Percentiles rank a stretch among this genome's conserved stretches.
phyloP scores from a whole-genome alignment of 768 basidiomycete species.

The Polyporus arcularius region DNA sequence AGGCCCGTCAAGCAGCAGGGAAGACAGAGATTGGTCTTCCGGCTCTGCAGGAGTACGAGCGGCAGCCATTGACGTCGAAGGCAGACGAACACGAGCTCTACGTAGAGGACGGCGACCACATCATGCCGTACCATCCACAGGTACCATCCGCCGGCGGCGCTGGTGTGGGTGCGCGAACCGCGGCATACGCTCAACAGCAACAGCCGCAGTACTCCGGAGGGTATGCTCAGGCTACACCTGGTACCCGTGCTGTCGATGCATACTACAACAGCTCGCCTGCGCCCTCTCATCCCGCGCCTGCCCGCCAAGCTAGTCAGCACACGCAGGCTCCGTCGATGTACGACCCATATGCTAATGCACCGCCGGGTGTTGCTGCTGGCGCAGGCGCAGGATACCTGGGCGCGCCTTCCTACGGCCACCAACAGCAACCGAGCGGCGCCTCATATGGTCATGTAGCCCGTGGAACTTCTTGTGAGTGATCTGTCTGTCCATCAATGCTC shows the following conservation, averaged over 20 bases:
- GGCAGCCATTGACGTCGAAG: slow-evolving; percentile 64
- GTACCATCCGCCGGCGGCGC: slow-evolving; percentile 22
- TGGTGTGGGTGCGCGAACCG: slow-evolving; percentile 25
- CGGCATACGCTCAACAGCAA: slow-evolving; percentile 25
- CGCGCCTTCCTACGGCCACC: slow-evolving; percentile 34
- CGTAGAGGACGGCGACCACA: slow-evolving; percentile 44
- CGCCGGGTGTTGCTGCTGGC: slow-evolving; percentile 21
- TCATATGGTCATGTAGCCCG: slow-evolving; percentile 56
- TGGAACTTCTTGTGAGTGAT: slow-evolving; percentile 55
- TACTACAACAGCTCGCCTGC: slow-evolving; percentile 54
- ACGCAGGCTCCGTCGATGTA: slow-evolving; percentile 44
- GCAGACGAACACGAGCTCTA: slow-evolving; percentile 62
- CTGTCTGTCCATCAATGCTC: slow-evolving; percentile 9
- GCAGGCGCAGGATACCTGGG: slow-evolving; percentile 37
- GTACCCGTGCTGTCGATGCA: slow-evolving; percentile 73
- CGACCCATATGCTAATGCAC: slow-evolving; percentile 32
- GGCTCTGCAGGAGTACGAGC: slow-evolving; percentile 68
- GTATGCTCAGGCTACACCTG: slow-evolving; percentile 64
- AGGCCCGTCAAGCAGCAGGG: slow-evolving; percentile 57
- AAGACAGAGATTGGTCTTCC: slow-evolving; percentile 65
- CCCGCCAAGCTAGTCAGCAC: slow-evolving; percentile 40
- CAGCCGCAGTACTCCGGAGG: slow-evolving; percentile 46
- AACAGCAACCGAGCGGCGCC: slow-evolving; percentile 32
- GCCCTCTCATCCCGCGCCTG: slow-evolving; percentile 17
- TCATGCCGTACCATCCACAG: slow-evolving; percentile 19